Percentiles rank a stretch among this genome's conserved stretches.
phyloP scores from a whole-genome alignment of 768 basidiomycete genomes.

The Tylopilus sp. region DNA sequence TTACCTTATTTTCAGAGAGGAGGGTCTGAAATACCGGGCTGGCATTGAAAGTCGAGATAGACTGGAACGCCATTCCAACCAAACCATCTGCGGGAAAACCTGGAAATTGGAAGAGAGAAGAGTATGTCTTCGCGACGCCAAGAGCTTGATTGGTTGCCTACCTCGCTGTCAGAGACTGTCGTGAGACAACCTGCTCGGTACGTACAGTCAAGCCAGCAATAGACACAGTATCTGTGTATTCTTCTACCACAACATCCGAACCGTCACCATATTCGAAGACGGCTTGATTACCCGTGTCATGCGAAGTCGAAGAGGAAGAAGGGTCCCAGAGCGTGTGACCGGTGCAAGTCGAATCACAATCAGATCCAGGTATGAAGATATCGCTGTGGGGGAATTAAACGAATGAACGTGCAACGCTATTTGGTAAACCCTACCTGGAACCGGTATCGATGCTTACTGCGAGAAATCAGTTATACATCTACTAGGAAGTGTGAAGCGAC shows the following conservation, averaged over 20 bases:
- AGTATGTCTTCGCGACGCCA: conserved; percentile 2
- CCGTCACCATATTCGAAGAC: conserved; percentile 37
- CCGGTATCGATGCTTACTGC: no score
- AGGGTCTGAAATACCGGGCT: conserved; percentile 29
- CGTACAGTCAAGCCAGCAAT: conserved; percentile 4
- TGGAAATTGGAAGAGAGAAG: not conserved
- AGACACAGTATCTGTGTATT: conserved; percentile 34
- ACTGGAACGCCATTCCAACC: conserved; percentile 31
- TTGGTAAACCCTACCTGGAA: no score
- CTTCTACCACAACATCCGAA: conserved; percentile 27
- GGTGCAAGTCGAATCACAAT: conserved; percentile 17
- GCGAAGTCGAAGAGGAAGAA: conserved; percentile 22
- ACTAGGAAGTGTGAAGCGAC: no score
- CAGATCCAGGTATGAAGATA: no score
- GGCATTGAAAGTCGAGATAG: conserved; percentile 23
- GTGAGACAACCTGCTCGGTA: not conserved
- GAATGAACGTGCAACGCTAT: no score
- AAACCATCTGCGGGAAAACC: conserved; percentile 11
- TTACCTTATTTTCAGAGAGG: conserved; percentile 10
- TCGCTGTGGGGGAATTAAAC: no score
- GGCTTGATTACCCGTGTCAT: conserved; percentile 20
- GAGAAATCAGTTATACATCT: no score
- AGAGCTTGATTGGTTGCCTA: conserved; percentile 10
- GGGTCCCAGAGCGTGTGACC: conserved; percentile 27
- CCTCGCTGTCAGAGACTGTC: not conserved